These are phyloP conservation scores for Raffaelea arxii DNA, from an alignment of 2,329 filamentous ascomycete species.

Conservation along the genomic window DNA sequence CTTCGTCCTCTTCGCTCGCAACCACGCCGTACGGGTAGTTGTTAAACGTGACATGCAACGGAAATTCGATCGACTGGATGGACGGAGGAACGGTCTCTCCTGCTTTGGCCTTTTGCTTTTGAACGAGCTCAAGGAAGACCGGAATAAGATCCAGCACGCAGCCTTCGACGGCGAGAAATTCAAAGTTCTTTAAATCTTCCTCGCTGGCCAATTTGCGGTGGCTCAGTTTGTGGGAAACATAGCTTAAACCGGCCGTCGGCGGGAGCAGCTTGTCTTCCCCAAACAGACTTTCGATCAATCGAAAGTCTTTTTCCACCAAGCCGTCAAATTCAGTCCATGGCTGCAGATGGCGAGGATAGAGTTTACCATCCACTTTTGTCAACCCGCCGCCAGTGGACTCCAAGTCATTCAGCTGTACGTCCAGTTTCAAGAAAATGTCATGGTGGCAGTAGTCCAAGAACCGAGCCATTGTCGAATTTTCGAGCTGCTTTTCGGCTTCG, in stretches of 20 bases:
- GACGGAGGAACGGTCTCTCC: neutral
- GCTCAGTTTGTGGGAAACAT: conserved; percentile 1
- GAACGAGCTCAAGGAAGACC: conserved; percentile 8
- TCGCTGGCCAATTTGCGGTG: conserved; percentile 3
- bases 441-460: conserved; percentile 3
- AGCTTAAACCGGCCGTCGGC: conserved; percentile 1
- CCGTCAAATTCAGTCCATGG: conserved; percentile 3
- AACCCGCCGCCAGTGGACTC: neutral
- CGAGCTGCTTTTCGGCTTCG: neutral
- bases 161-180: conserved; percentile 6
- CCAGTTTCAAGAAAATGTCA: conserved; percentile 1
- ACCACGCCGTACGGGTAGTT: conserved; percentile 5
- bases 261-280: conserved; percentile 1
- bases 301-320: neutral
- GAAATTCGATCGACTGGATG: neutral
- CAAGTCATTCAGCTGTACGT: conserved; percentile 1
- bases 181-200: conserved; percentile 6
- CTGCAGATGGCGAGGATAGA: conserved; percentile 3
- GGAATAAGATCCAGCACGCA: conserved; percentile 4
- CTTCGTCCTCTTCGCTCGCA: conserved; percentile 4
- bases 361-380: conserved; percentile 5
- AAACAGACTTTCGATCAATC: neutral
- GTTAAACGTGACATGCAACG: neutral
- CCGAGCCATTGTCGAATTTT: neutral
- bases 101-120: too few species aligned